A percentile compares a stretch with the other conserved stretches of the same genome.
These are phyloP conservation scores for Lophiotrema nucula DNA, from an alignment of 495 filamentous ascomycete genomes.

Conservation along the genomic window DNA sequence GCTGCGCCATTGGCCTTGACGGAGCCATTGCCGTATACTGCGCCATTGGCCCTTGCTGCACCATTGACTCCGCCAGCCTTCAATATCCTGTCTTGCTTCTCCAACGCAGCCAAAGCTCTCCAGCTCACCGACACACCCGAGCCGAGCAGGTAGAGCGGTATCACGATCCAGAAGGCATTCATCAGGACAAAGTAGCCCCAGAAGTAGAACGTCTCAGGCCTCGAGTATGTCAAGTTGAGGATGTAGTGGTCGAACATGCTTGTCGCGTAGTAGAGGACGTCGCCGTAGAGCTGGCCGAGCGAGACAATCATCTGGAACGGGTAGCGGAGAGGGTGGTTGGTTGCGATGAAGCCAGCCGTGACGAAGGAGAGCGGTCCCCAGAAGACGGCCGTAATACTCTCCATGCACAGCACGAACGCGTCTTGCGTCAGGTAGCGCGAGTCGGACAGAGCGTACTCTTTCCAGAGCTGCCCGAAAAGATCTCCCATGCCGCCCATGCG, in stretches of 20 bases:
- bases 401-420: constrained; percentile 78
- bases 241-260: constrained; percentile 66
- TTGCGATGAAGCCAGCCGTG: constrained; percentile 61
- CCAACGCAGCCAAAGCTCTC: constrained; percentile 26
- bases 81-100: constrained; percentile 27
- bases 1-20: no score
- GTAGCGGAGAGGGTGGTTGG: constrained; percentile 61
- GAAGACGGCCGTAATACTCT: constrained; percentile 69
- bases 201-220: constrained; percentile 79
- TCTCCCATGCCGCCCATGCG: constrained; percentile 58
- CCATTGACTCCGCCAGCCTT: constrained; percentile 28
- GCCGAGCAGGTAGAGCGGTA: constrained; percentile 51
- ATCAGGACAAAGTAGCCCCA: constrained; percentile 86
- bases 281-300: constrained; percentile 82
- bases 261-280: constrained; percentile 80
- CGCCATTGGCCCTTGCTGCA: constrained; percentile 18
- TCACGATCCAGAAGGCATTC: constrained; percentile 83
- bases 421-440: constrained; percentile 79
- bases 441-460: constrained; percentile 82
- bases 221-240: constrained; percentile 59
- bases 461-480: constrained; percentile 79
- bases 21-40: no score
- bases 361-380: constrained; percentile 82
- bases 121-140: constrained; percentile 17
- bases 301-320: constrained; percentile 70